Percentiles rank a stretch among this genome's conserved stretches.
phyloP scores from a whole-genome alignment of 495 filamentous ascomycete species.

The Trichoderma erinaceum region DNA sequence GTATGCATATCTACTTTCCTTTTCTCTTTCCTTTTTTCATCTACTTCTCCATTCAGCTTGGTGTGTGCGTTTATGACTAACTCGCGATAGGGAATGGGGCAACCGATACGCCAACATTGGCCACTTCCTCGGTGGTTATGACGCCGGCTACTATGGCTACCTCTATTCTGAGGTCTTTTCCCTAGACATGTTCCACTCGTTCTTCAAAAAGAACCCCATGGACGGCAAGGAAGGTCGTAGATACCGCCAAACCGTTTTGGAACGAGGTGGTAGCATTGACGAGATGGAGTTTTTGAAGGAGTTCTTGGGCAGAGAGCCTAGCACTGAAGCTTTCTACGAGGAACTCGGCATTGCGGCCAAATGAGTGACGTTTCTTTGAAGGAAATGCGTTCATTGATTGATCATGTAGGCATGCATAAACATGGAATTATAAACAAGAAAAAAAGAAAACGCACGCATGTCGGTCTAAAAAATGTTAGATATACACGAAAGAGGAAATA shows the following conservation, averaged over 20 bases:
- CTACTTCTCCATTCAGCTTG: not conserved
- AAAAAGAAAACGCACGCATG: too few relatives aligned
- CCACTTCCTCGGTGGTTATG: conserved; percentile 61
- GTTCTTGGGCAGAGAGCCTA: conserved; percentile 67
- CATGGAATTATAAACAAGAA: too few relatives aligned
- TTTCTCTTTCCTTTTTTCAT: not conserved
- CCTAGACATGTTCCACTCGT: conserved; percentile 71
- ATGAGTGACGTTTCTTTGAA: not conserved
- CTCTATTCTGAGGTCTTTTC: conserved; percentile 60
- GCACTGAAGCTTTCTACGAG: conserved; percentile 66
- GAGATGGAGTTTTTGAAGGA: conserved; percentile 69
- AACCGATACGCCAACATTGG: conserved; percentile 55
- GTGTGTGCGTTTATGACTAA: not conserved
- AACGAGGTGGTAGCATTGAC: conserved; percentile 65
- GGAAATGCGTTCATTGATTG: too few relatives aligned
- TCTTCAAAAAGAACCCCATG: conserved; percentile 72
- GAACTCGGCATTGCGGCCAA: conserved; percentile 53
- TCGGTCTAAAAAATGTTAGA: too few relatives aligned
- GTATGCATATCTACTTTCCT: not conserved
- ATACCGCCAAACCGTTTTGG: conserved; percentile 68
- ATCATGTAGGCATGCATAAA: too few relatives aligned
- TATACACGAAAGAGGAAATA: too few relatives aligned
- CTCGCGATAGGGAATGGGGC: conserved; percentile 14
- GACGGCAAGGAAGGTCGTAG: conserved; percentile 56
- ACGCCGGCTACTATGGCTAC: conserved; percentile 57